phyloP scores from a whole-genome alignment of 2,329 filamentous ascomycete genomes.

The Macrophomina tecta region DNA sequence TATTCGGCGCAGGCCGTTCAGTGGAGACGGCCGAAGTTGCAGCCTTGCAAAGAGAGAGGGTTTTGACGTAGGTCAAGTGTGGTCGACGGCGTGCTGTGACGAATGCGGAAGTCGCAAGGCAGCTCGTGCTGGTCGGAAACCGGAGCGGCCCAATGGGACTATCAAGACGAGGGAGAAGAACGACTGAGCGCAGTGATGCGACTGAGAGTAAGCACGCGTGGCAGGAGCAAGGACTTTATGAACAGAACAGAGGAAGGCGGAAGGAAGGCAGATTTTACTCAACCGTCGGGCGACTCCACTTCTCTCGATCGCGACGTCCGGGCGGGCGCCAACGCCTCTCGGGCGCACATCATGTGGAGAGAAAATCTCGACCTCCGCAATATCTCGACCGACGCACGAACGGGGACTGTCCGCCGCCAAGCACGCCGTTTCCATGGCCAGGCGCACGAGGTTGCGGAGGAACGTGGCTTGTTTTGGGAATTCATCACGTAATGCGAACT shows the following conservation, averaged over 20 bases:
- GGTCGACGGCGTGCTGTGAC: neutral
- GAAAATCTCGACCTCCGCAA: conserved; percentile 25
- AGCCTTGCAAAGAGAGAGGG: neutral
- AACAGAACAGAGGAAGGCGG: neutral
- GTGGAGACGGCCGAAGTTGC: neutral
- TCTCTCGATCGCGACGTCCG: neutral
- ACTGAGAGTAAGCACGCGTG: neutral
- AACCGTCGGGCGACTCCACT: conserved; percentile 10
- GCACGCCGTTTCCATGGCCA: conserved; percentile 3
- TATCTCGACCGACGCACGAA: conserved; percentile 20
- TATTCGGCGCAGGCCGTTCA: neutral
- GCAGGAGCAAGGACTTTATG: neutral
- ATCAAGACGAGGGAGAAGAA: neutral
- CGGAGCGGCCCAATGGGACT: neutral
- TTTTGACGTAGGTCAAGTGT: neutral
- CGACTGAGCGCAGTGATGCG: neutral
- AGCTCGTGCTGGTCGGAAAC: neutral
- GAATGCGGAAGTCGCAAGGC: conserved; percentile 13
- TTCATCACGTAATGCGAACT: conserved; percentile 21
- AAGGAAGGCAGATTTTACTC: conserved; percentile 3
- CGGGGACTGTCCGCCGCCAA: conserved; percentile 14
- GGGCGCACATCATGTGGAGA: conserved; percentile 27
- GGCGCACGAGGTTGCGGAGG: conserved; percentile 7
- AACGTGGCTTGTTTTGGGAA: conserved; percentile 2
- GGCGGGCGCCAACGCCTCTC: conserved; percentile 5